Percentiles rank a stretch among this genome's conserved stretches.
Evolutionary conservation across 495 filamentous ascomycete species (phyloP).

Genomic region (Penicillium chermesinum): DNA sequence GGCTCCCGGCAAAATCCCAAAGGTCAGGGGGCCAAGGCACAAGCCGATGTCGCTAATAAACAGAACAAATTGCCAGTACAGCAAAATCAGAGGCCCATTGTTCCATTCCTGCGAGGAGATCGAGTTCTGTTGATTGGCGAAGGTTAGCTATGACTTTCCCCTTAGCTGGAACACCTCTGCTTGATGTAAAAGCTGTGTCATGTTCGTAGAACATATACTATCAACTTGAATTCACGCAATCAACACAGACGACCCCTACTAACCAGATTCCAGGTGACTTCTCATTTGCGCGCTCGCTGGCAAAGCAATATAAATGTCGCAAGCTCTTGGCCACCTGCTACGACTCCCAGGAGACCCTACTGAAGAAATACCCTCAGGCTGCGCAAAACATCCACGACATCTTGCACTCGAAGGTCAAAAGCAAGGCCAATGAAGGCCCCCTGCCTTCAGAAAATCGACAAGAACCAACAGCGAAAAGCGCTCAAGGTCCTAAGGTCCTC

Average conservation of each 20-base stretch:
- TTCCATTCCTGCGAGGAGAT: slow-evolving; percentile 70
- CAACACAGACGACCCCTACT: too few species aligned
- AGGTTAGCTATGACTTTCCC: slow-evolving; percentile 38
- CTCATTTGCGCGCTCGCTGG: slow-evolving; percentile 75
- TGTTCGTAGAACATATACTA: too few species aligned
- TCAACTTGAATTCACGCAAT: too few species aligned
- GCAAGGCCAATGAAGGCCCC: slow-evolving; percentile 6
- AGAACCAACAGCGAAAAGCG: slow-evolving; percentile 12
- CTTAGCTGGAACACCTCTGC: too few species aligned
- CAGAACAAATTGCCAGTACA: slow-evolving; percentile 18
- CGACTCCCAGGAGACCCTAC: slow-evolving; percentile 50
- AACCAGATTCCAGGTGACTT: slow-evolving; percentile 58
- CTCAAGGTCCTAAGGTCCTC: slow-evolving; percentile 42
- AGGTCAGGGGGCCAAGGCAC: not conserved
- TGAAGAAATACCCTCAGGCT: slow-evolving; percentile 74
- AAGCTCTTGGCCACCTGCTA: slow-evolving; percentile 60
- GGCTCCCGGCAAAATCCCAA: slow-evolving; percentile 4
- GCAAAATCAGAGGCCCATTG: slow-evolving; percentile 46
- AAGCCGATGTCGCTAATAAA: not conserved
- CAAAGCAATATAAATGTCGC: slow-evolving; percentile 63
- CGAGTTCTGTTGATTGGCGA: slow-evolving; percentile 83
- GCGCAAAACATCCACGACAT: slow-evolving; percentile 54
- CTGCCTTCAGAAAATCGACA: slow-evolving; percentile 4
- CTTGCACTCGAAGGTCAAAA: slow-evolving; percentile 9
- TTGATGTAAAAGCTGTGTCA: too few species aligned